Base-by-base conservation (phyloP, 2,329 filamentous ascomycete species). In the Hypoxylon sp. region DNA sequence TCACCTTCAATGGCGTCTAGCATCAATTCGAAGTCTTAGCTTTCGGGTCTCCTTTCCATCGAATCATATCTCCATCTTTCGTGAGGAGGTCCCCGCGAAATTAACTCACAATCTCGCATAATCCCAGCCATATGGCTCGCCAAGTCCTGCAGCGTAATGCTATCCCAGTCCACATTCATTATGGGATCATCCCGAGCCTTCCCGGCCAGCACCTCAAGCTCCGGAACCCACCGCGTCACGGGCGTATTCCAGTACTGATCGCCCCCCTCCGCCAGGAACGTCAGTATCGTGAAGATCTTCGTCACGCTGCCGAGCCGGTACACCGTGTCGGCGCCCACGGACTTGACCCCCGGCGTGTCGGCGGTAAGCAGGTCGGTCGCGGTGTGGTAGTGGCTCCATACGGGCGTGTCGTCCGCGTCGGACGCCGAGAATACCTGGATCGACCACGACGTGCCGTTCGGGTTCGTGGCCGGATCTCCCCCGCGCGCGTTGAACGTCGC, bases 401-500 rank as follows among this genome's bases (percentile, higher is more conserved):
- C 39, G 1, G 64, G 64, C 39, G 37, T 28, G 13, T 71, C 64
- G 24, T 68, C 70, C 0, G 64, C 8, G 20, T 67, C 67, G 1
- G 70, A 69, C 3, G 69, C 65, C 8, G 71, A 70, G 62, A 74
- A 74, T 4, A 78, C 66, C 56, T 78, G 73, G 26, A 78, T 71
- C 43, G 75, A 76, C 71, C 76, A 78, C 47, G 74, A 76, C 7
- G 76, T 78, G n/a, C 62, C 68, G 56, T 77, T 73, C 6, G 75
- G 72, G 20, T 73, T 70, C 7, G 67, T 67, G 0, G 57, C 66
- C 34, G 73, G 64, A 49, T 74, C 70, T 4, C 46, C 44, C 17
- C 74, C 74, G 10, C 72, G 73, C 1, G 65, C 65, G 11, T 69
- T 52, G 51, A 79, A 73, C 0, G 70, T 70, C 3, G 70, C 65